These are phyloP conservation scores for Talaromyces marneffei DNA, from an alignment of 2,329 filamentous ascomycete genomes.

Conservation along the genomic window DNA sequence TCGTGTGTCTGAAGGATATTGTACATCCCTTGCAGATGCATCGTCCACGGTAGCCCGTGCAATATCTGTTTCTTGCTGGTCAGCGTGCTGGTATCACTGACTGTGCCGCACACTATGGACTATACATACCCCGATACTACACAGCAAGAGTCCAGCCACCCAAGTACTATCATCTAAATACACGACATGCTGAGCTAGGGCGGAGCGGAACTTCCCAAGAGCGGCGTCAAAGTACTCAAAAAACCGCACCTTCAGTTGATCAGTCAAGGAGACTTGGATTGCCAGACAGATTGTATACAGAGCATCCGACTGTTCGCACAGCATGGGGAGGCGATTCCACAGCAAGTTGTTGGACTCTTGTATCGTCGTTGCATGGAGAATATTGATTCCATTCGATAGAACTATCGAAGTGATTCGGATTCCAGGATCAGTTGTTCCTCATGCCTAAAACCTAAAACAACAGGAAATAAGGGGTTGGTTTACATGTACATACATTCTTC, in stretches of 20 bases:
- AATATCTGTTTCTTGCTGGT: conserved; percentile 12
- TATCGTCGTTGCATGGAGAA: conserved; percentile 24
- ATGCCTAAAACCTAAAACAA: too few species aligned
- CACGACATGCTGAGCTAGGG: conserved; percentile 20
- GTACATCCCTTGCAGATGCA: conserved; percentile 29
- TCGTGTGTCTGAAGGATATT: conserved; percentile 22
- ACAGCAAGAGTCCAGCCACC: conserved; percentile 26
- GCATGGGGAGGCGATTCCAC: not conserved
- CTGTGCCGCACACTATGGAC: too few species aligned
- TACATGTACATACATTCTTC: too few species aligned
- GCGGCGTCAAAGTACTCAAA: conserved; percentile 26
- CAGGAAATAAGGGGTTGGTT: too few species aligned
- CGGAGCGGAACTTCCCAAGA: conserved; percentile 23
- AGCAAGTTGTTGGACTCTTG: conserved; percentile 18
- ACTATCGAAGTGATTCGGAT: too few species aligned
- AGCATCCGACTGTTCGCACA: conserved; percentile 19
- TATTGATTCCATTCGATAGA: conserved; percentile 25
- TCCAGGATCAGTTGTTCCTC: too few species aligned
- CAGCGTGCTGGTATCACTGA: not conserved
- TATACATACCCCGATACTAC: conserved; percentile 29
- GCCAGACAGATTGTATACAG: conserved; percentile 26
- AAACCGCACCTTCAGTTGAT: conserved; percentile 13
- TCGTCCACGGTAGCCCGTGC: conserved; percentile 27
- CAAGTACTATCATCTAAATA: conserved; percentile 24
- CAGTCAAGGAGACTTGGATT: conserved; percentile 18